phyloP scores from a whole-genome alignment of 345 rosid species.

The Gossypium arboreum region DNA sequence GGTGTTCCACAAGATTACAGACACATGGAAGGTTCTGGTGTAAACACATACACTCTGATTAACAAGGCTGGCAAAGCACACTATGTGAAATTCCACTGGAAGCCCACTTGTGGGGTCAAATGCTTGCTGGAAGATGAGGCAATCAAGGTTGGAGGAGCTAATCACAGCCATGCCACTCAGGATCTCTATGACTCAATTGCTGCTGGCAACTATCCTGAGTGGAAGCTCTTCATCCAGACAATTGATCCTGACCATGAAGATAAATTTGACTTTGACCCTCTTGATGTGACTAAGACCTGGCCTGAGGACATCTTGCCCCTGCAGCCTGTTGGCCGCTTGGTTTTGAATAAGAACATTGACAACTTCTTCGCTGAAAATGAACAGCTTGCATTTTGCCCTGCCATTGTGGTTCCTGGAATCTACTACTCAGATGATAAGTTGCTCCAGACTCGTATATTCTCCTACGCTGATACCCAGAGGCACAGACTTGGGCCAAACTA shows the following conservation, averaged over 20 bases:
- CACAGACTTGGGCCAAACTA: conserved; percentile 99
- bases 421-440: conserved; percentile 85
- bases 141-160: conserved; percentile 79
- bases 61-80: conserved; percentile 85
- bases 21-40: conserved; percentile 94
- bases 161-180: conserved; percentile 96
- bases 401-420: conserved; percentile 85
- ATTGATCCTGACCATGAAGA: conserved; percentile 85
- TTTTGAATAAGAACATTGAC: conserved; percentile 89
- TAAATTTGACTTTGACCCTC: conserved; percentile 83
- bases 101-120: conserved; percentile 88
- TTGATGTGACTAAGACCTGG: conserved; percentile 96
- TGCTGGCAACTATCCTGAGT: conserved; percentile 91
- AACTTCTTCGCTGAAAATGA: conserved; percentile 96
- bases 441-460: conserved; percentile 81
- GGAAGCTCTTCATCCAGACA: conserved; percentile 79
- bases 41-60: conserved; percentile 77
- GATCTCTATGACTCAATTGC: conserved; percentile 91
- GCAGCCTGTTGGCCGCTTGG: conserved; percentile 96
- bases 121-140: conserved; percentile 87
- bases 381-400: conserved; percentile 93
- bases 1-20: conserved; percentile 93
- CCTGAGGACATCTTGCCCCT: conserved; percentile 96
- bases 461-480: conserved; percentile 93
- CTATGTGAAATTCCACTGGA: conserved; percentile 96